phyloP scores from a whole-genome alignment of 176 grass and related monocot species.

The Musa beccarii region DNA sequence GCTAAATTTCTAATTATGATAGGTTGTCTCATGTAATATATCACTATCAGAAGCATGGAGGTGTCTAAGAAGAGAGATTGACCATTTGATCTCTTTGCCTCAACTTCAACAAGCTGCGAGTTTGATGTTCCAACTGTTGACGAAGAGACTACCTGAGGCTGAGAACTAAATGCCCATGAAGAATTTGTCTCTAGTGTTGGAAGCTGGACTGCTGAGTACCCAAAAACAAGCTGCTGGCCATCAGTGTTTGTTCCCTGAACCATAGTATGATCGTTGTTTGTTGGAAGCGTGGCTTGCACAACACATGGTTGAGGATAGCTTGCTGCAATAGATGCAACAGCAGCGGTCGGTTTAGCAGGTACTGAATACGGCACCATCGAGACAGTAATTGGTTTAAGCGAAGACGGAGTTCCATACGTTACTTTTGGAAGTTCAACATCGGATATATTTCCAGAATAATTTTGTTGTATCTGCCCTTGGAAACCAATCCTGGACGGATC shows the following conservation, averaged over 20 bases:
- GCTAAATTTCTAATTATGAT: too few species aligned
- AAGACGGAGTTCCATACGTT: conserved; percentile 31
- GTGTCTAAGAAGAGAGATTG: conserved; percentile 3
- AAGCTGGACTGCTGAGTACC: conserved; percentile 69
- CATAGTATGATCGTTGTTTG: conserved; percentile 30
- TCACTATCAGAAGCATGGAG: background rate
- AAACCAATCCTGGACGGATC: conserved; percentile 30
- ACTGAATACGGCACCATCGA: conserved; percentile 31
- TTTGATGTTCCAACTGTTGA: conserved; percentile 31
- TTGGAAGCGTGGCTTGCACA: conserved; percentile 47
- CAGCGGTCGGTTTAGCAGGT: conserved; percentile 25
- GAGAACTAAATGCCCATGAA: conserved; percentile 65
- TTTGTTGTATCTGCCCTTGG: conserved; percentile 53
- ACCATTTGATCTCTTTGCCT: conserved; percentile 37
- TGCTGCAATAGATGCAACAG: conserved; percentile 26
- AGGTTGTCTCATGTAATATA: too few species aligned
- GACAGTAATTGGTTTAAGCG: conserved; percentile 37
- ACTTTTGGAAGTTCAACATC: conserved; percentile 33
- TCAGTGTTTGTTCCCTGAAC: conserved; percentile 24
- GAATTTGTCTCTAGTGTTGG: conserved; percentile 85
- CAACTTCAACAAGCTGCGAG: conserved; percentile 18
- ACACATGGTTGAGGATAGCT: conserved; percentile 34
- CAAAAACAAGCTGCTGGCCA: conserved; percentile 56
- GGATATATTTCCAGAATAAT: conserved; percentile 45
- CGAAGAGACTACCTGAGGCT: conserved; percentile 34